phyloP scores from a whole-genome alignment of 148 eudicot species.

The Chenopodium album region DNA sequence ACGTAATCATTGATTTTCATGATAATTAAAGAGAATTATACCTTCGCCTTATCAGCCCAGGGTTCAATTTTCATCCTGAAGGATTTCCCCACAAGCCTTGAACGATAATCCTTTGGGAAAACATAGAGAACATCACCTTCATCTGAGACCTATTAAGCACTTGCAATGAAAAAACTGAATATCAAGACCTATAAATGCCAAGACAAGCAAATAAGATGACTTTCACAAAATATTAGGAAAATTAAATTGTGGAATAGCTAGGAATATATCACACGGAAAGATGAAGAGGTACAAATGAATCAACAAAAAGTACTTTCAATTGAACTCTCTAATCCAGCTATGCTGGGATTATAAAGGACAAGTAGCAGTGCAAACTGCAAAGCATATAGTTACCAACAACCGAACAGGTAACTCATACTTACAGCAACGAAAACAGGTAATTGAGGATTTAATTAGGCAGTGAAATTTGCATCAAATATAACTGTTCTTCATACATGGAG shows the following conservation, averaged over 20 bases:
- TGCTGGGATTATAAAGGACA: neutral
- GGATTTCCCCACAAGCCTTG: conserved; percentile 83
- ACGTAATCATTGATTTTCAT: neutral
- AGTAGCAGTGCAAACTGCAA: too few relatives aligned
- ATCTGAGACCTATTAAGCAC: conserved; percentile 71
- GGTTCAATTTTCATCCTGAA: conserved; percentile 89
- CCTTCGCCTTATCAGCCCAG: conserved; percentile 79
- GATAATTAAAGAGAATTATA: conserved; percentile 19
- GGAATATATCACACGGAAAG: neutral
- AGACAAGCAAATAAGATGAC: conserved; percentile 5
- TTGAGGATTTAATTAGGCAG: too few relatives aligned
- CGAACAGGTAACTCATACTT: too few relatives aligned
- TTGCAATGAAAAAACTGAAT: conserved; percentile 27
- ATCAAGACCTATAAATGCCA: conserved; percentile 16
- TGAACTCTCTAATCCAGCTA: neutral
- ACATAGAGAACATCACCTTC: conserved; percentile 93
- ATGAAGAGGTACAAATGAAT: neutral
- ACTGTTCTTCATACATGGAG: neutral
- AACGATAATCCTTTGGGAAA: conserved; percentile 80
- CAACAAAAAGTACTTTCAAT: neutral
- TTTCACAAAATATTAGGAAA: neutral
- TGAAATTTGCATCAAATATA: neutral
- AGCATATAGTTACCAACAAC: too few relatives aligned
- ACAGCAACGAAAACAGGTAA: too few relatives aligned
- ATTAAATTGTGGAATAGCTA: neutral